These are phyloP conservation scores for Alternaria ventricosa DNA, from an alignment of 2,329 filamentous ascomycete species.

Conservation along the genomic window DNA sequence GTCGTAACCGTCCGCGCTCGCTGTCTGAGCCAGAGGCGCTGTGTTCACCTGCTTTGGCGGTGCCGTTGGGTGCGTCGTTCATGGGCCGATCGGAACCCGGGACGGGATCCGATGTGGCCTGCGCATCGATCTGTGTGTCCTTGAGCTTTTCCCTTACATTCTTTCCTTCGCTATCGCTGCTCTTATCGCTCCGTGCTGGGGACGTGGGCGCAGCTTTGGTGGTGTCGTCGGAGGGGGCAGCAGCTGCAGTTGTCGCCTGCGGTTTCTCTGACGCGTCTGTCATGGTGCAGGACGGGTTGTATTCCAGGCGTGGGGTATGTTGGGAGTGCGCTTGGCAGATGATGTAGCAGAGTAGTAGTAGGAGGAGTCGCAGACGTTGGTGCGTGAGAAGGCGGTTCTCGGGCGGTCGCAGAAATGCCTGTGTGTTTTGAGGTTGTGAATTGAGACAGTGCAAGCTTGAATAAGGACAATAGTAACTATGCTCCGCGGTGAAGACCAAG, in stretches of 20 bases:
- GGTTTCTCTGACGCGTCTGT: slow-evolving; percentile 34
- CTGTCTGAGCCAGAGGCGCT: slow-evolving; percentile 45
- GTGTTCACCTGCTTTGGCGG: slow-evolving; percentile 24
- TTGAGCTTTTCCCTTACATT: slow-evolving; percentile 67
- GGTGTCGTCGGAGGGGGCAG: slow-evolving; percentile 13
- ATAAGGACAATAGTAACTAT: slow-evolving; percentile 16
- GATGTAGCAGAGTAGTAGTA: background rate
- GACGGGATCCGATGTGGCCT: slow-evolving; percentile 26
- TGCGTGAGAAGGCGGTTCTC: background rate
- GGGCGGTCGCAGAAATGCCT: background rate
- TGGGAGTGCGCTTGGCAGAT: slow-evolving; percentile 6
- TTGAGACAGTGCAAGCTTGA: background rate
- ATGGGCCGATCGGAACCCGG: slow-evolving; percentile 27
- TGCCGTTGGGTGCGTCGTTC: slow-evolving; percentile 35
- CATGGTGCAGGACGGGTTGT: slow-evolving; percentile 22
- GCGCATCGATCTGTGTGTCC: slow-evolving; percentile 64
- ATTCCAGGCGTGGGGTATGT: slow-evolving; percentile 3
- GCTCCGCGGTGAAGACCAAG: slow-evolving; percentile 4
- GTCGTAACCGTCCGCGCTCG: slow-evolving; percentile 48
- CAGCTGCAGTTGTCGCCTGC: slow-evolving; percentile 15
- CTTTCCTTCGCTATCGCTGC: slow-evolving; percentile 59
- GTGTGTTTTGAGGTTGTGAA: background rate
- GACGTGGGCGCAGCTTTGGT: slow-evolving; percentile 29
- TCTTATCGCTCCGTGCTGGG: slow-evolving; percentile 49
- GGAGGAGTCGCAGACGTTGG: background rate